Evolutionary conservation across 164 flowering plant genomes (phyloP).

Genomic region (Aristolochia californica): DNA sequence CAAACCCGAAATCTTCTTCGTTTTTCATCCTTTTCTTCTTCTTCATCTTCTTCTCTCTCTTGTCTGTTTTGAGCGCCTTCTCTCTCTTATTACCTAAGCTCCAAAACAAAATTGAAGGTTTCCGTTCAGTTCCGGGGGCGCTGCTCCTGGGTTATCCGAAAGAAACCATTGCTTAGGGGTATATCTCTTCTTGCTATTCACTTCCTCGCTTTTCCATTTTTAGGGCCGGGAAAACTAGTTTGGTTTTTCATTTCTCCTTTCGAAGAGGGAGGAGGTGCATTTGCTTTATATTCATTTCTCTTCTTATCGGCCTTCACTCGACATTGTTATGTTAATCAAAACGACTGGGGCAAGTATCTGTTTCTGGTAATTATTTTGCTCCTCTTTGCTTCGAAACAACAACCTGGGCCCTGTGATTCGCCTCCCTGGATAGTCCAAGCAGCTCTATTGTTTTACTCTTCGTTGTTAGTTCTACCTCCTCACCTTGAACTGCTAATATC

Average conservation of each 20-base stretch:
- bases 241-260: conserved; percentile 2
- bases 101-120: too few relatives aligned
- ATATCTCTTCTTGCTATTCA: conserved; percentile 6
- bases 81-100: too few relatives aligned
- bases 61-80: too few relatives aligned
- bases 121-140: too few relatives aligned
- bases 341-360: too few relatives aligned
- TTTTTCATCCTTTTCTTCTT: conserved; percentile 1
- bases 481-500: too few relatives aligned
- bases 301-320: not conserved
- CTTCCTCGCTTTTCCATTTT: conserved; percentile 6
- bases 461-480: too few relatives aligned
- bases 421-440: too few relatives aligned
- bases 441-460: too few relatives aligned
- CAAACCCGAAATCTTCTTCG: conserved; percentile 19
- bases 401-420: too few relatives aligned
- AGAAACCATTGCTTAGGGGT: not conserved
- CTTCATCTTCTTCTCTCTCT: conserved; percentile 5
- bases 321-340: not conserved
- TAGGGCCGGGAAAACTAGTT: conserved; percentile 3
- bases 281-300: not conserved
- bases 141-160: conserved; percentile 5
- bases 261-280: conserved; percentile 1
- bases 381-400: too few relatives aligned
- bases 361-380: too few relatives aligned